These are phyloP conservation scores for Kodamaea neixiangensis DNA, from an alignment of 805 yeast species.

Conservation along the genomic window DNA sequence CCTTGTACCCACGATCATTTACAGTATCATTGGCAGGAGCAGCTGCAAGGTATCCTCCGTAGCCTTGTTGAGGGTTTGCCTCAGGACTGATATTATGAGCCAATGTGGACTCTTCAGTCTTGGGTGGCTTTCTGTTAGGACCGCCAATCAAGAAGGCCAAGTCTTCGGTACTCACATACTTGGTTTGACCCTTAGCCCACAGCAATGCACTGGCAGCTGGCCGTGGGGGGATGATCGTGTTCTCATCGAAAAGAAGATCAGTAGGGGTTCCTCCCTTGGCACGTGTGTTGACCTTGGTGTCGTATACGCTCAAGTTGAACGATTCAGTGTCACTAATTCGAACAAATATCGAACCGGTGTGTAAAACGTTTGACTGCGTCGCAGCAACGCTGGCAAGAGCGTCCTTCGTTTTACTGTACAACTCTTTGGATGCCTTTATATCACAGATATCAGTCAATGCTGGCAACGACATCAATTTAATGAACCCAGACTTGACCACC, in stretches of 20 bases:
- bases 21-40: constrained; percentile 13
- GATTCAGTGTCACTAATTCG: constrained; percentile 55
- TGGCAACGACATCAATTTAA: constrained; percentile 57
- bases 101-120: constrained; percentile 58
- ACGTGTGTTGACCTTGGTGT: constrained; percentile 11
- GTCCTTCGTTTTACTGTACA: constrained; percentile 23
- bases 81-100: constrained; percentile 50
- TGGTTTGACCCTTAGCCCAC: constrained; percentile 79
- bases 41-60: constrained; percentile 26
- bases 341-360: constrained; percentile 59
- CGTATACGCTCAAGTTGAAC: constrained; percentile 20
- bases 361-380: constrained; percentile 33
- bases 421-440: constrained; percentile 38
- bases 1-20: constrained; percentile 37
- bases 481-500: constrained; percentile 46
- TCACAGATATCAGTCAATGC: constrained; percentile 59
- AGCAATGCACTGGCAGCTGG: constrained; percentile 79
- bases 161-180: constrained; percentile 60
- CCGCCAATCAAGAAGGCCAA: constrained; percentile 73
- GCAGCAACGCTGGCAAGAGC: constrained; percentile 24
- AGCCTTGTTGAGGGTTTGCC: constrained; percentile 37
- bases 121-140: constrained; percentile 62
- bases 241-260: constrained; percentile 71
- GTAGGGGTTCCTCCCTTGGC: constrained; percentile 27
- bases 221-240: constrained; percentile 68